These are phyloP conservation scores for Anisodus acutangulus DNA, from an alignment of 257 asterid genomes.

Conservation along the genomic window DNA sequence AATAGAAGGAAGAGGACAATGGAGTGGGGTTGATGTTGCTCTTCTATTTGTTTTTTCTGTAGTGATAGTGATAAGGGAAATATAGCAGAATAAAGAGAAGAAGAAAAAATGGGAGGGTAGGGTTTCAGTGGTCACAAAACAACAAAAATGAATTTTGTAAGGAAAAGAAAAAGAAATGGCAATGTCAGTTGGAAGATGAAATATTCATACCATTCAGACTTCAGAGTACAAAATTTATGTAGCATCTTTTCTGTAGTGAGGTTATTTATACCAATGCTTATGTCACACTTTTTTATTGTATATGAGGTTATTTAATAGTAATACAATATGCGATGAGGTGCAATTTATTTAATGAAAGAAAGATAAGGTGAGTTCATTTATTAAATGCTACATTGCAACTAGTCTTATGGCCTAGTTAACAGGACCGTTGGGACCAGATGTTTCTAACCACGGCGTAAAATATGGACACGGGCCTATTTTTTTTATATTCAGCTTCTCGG, in stretches of 20 bases:
- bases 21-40: background rate
- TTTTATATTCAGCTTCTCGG: no score
- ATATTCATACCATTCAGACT: background rate
- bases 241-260: conserved; percentile 19
- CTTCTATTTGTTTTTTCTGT: conserved; percentile 5
- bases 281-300: background rate
- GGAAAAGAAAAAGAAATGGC: background rate
- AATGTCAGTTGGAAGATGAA: conserved; percentile 14
- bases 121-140: no score
- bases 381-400: background rate
- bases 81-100: background rate
- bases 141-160: no score
- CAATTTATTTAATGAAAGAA: no score
- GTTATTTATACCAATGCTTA: no score
- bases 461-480: background rate
- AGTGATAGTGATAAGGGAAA: background rate
- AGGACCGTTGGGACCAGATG: background rate
- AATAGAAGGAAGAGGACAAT: conserved; percentile 18
- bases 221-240: background rate
- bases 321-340: no score
- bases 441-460: background rate
- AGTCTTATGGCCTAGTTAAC: background rate
- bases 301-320: background rate
- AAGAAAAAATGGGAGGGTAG: background rate
- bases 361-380: background rate